Conservation (phyloP, 2,329 filamentous ascomycete genomes). For the Talaromyces amestolkiae region DNA sequence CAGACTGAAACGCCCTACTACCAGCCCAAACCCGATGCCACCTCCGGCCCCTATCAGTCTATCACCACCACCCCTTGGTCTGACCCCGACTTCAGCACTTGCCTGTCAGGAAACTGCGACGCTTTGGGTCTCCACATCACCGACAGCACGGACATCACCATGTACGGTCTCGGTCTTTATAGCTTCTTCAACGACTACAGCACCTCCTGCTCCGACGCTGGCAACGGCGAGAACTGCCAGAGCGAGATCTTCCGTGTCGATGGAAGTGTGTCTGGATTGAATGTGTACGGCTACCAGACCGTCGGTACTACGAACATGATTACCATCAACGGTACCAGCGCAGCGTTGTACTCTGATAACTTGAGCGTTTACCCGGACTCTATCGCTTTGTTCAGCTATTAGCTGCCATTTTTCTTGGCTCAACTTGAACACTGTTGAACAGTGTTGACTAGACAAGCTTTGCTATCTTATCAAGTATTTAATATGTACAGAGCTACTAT, state of each 20-base stretch:
- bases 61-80: slow-evolving; percentile 28
- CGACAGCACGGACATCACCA: slow-evolving; percentile 41
- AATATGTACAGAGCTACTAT: background rate
- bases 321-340: slow-evolving; percentile 42
- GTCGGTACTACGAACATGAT: slow-evolving; percentile 49
- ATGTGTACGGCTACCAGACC: slow-evolving; percentile 51
- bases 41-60: slow-evolving; percentile 31
- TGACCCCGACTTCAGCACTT: slow-evolving; percentile 37
- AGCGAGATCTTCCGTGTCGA: slow-evolving; percentile 51
- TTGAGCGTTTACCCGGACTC: slow-evolving; percentile 46
- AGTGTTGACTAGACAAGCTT: background rate
- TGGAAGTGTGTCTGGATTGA: slow-evolving; percentile 24
- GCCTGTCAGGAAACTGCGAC: slow-evolving; percentile 34
- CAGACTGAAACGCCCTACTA: slow-evolving; percentile 42
- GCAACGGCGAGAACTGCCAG: slow-evolving; percentile 47
- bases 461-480: background rate
- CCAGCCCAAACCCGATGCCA: slow-evolving; percentile 37
- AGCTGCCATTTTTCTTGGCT: background rate
- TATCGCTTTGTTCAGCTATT: slow-evolving; percentile 39
- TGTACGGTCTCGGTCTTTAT: slow-evolving; percentile 55
- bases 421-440: background rate
- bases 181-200: slow-evolving; percentile 56
- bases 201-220: slow-evolving; percentile 42
- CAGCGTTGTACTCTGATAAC: slow-evolving; percentile 49
- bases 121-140: slow-evolving; percentile 53